Percentiles rank a stretch among this genome's conserved stretches.
Conservation (phyloP, 768 basidiomycete genomes). For the Pulveroboletus sp. region DNA sequence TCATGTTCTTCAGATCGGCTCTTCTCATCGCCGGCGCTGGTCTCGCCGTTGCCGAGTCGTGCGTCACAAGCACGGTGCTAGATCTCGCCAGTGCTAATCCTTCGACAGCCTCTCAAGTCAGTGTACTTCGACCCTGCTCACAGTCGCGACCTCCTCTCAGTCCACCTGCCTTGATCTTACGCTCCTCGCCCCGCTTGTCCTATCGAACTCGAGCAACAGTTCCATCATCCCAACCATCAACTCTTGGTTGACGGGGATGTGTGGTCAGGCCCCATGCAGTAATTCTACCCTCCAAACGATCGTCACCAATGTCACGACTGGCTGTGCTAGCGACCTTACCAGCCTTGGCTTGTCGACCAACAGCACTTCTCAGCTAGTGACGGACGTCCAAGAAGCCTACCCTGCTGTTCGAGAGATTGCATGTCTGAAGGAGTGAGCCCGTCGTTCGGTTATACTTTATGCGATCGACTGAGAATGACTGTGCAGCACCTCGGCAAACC, state of each 20-base stretch:
- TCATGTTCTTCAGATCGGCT: conserved; percentile 26
- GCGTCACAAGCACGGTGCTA: conserved; percentile 16
- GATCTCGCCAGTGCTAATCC: background rate
- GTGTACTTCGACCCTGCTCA: conserved; percentile 47
- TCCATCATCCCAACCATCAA: conserved; percentile 45
- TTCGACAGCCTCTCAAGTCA: conserved; percentile 16
- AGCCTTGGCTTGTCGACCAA: conserved; percentile 20
- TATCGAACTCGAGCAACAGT: conserved; percentile 22
- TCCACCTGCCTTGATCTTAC: conserved; percentile 41
- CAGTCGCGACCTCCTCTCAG: conserved; percentile 36
- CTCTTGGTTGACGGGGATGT: conserved; percentile 58
- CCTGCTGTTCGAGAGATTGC: conserved; percentile 51
- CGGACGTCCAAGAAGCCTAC: conserved; percentile 49
- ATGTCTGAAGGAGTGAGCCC: conserved; percentile 64
- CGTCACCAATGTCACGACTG: conserved; percentile 48
- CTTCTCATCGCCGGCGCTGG: conserved; percentile 33
- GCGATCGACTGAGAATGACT: background rate
- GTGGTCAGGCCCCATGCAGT: conserved; percentile 49
- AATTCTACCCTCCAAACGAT: conserved; percentile 56
- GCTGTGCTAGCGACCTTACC: conserved; percentile 43
- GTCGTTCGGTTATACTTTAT: background rate
- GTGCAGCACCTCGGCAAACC: conserved; percentile 33
- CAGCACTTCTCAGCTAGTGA: conserved; percentile 24
- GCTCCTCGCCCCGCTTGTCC: conserved; percentile 27
- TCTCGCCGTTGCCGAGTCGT: conserved; percentile 44